Percentiles rank a stretch among this genome's conserved stretches.
phyloP scores from a whole-genome alignment of 1,139 yeast species.

The Entelexis sorbosivorans region DNA sequence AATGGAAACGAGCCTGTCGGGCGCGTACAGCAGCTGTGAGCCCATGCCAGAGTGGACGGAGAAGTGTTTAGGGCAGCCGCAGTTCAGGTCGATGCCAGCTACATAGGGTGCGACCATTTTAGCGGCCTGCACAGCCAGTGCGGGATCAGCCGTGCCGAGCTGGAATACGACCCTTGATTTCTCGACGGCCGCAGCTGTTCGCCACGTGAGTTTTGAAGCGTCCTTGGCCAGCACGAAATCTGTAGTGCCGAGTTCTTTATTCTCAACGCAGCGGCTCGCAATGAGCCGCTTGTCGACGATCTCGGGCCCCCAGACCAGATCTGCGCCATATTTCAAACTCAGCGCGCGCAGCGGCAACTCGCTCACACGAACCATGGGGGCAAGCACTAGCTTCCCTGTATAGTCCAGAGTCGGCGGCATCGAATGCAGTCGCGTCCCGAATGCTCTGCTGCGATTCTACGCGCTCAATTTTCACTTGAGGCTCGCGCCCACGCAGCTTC shows the following conservation, averaged over 20 bases:
- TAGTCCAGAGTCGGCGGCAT: slow-evolving; percentile 22
- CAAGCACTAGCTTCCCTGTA: slow-evolving; percentile 67
- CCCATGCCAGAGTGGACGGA: slow-evolving; percentile 73
- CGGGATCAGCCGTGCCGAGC: slow-evolving; percentile 77
- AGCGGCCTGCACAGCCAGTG: slow-evolving; percentile 81
- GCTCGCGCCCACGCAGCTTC: no score
- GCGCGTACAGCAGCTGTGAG: slow-evolving; percentile 75
- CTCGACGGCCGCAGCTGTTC: slow-evolving; percentile 59
- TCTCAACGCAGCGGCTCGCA: slow-evolving; percentile 53
- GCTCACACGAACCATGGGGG: slow-evolving; percentile 92
- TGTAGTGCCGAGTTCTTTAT: slow-evolving; percentile 35
- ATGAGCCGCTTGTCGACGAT: slow-evolving; percentile 75
- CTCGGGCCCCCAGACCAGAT: slow-evolving; percentile 92
- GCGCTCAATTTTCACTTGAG: not conserved
- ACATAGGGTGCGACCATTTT: slow-evolving; percentile 70
- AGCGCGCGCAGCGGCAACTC: slow-evolving; percentile 81
- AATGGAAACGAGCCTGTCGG: slow-evolving; percentile 63
- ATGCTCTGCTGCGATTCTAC: not conserved
- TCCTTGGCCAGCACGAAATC: slow-evolving; percentile 32
- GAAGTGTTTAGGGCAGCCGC: slow-evolving; percentile 92
- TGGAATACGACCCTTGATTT: slow-evolving; percentile 64
- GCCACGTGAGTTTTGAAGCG: slow-evolving; percentile 43
- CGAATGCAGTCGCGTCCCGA: not conserved
- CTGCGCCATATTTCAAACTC: slow-evolving; percentile 77
- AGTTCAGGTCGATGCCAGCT: slow-evolving; percentile 83